A percentile compares a stretch with the other conserved stretches of the same genome.
phyloP scores from a whole-genome alignment of 768 basidiomycete species.

The Tricholoma terreum region DNA sequence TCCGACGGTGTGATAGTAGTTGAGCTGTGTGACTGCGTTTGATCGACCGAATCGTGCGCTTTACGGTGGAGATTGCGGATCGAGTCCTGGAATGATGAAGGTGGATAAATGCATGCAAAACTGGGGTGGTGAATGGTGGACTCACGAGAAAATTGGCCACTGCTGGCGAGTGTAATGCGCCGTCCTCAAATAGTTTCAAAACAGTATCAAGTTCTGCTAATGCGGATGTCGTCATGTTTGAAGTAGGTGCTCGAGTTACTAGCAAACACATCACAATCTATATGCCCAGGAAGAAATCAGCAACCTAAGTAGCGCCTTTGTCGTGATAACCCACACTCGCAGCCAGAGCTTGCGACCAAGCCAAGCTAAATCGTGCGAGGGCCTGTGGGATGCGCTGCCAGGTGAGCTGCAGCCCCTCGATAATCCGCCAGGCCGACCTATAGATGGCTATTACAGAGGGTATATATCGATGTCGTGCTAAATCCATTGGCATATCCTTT shows the following conservation, averaged over 20 bases:
- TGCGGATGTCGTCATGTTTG: constrained; percentile 45
- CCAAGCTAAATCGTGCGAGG: constrained; percentile 42
- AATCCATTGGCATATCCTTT: constrained; percentile 54
- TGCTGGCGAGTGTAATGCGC: constrained; percentile 41
- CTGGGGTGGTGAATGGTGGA: background rate
- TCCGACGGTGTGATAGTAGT: constrained; percentile 37
- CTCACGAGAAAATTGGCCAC: constrained; percentile 46
- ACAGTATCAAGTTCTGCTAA: constrained; percentile 47
- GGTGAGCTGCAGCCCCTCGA: constrained; percentile 44
- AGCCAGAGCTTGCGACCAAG: constrained; percentile 69
- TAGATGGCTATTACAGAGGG: constrained; percentile 72
- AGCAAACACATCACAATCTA: constrained; percentile 62
- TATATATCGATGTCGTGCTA: constrained; percentile 58
- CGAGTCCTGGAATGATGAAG: constrained; percentile 29
- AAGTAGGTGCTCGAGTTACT: constrained; percentile 46
- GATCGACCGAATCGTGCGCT: constrained; percentile 40
- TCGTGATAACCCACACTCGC: constrained; percentile 49
- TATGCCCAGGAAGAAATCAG: background rate
- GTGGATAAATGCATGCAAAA: background rate
- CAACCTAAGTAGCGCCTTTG: background rate
- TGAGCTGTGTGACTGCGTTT: constrained; percentile 20
- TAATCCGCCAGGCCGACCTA: constrained; percentile 67
- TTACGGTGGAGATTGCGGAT: constrained; percentile 41
- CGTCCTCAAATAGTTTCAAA: constrained; percentile 42
- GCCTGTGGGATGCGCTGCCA: constrained; percentile 40